phyloP scores from a whole-genome alignment of 2,329 filamentous ascomycete genomes.

The Ramularia collo-cygni region DNA sequence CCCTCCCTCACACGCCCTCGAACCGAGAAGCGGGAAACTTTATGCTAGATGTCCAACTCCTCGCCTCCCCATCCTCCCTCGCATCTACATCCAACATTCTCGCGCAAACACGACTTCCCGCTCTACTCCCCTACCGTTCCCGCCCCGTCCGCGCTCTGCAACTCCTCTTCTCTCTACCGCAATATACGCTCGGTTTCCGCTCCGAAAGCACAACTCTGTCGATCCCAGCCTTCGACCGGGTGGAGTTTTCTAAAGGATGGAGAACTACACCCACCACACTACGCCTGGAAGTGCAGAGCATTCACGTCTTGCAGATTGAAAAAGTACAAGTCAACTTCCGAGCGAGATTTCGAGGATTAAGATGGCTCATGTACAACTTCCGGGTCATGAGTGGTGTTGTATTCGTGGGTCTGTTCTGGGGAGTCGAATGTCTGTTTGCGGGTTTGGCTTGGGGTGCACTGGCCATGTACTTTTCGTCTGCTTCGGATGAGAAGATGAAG shows the following conservation, averaged over 20 bases:
- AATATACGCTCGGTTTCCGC: constrained; percentile 61
- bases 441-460: constrained; percentile 57
- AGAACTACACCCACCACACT: constrained; percentile 48
- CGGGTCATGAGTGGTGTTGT: constrained; percentile 61
- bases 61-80: constrained; percentile 31
- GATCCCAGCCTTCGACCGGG: constrained; percentile 65
- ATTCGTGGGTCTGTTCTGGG: constrained; percentile 70
- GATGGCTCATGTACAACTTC: constrained; percentile 82
- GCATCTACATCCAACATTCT: constrained; percentile 16
- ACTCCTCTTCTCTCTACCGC: constrained; percentile 57
- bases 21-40: constrained; percentile 84
- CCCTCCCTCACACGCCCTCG: constrained; percentile 66
- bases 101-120: constrained; percentile 59
- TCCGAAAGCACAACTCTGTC: constrained; percentile 57
- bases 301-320: constrained; percentile 68
- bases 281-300: constrained; percentile 63
- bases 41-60: constrained; percentile 77
- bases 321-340: constrained; percentile 59
- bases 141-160: constrained; percentile 57
- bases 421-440: constrained; percentile 62
- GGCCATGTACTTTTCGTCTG: constrained; percentile 33
- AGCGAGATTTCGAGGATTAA: constrained; percentile 65
- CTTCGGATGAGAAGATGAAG: constrained; percentile 3
- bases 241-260: constrained; percentile 56
- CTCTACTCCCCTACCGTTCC: constrained; percentile 73